Evolutionary conservation across 805 yeast genomes (phyloP).

Genomic region (Candida maesae): DNA sequence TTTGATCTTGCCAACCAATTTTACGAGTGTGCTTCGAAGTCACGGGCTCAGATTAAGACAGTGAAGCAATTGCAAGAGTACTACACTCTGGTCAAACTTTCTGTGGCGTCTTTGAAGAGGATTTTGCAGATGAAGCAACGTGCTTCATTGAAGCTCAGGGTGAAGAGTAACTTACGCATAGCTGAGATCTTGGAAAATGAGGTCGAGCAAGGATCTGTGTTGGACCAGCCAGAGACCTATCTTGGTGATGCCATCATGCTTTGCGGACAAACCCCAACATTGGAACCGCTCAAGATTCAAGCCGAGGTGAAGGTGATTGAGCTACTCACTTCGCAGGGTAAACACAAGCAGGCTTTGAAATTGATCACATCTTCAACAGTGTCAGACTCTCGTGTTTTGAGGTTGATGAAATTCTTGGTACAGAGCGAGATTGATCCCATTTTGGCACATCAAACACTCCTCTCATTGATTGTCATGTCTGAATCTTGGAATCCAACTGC

Average conservation of each 20-base stretch:
- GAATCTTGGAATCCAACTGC: not conserved
- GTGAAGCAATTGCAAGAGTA: conserved; percentile 29
- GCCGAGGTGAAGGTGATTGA: conserved; percentile 9
- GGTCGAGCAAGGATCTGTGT: conserved; percentile 5
- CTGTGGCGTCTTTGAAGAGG: conserved; percentile 24
- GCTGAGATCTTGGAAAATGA: conserved; percentile 25
- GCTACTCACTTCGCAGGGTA: conserved; percentile 2
- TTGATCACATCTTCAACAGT: conserved; percentile 1
- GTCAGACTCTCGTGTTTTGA: conserved; percentile 4
- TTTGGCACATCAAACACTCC: conserved; percentile 12
- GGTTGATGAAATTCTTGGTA: conserved; percentile 9
- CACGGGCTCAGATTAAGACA: conserved; percentile 13
- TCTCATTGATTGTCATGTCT: not conserved
- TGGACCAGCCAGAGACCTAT: conserved; percentile 13
- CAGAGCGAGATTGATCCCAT: conserved; percentile 10
- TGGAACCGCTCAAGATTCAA: conserved; percentile 1
- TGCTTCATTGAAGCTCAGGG: conserved; percentile 23
- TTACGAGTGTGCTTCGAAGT: conserved; percentile 9
- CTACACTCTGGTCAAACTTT: conserved; percentile 29
- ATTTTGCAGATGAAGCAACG: conserved; percentile 26
- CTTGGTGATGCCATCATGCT: conserved; percentile 15
- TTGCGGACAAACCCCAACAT: conserved; percentile 10
- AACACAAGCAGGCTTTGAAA: conserved; percentile 13
- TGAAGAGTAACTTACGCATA: conserved; percentile 25
- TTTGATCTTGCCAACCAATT: conserved; percentile 11